Conservation (phyloP, 2,329 filamentous ascomycete species). For the Arthrinium phaeospermum region DNA sequence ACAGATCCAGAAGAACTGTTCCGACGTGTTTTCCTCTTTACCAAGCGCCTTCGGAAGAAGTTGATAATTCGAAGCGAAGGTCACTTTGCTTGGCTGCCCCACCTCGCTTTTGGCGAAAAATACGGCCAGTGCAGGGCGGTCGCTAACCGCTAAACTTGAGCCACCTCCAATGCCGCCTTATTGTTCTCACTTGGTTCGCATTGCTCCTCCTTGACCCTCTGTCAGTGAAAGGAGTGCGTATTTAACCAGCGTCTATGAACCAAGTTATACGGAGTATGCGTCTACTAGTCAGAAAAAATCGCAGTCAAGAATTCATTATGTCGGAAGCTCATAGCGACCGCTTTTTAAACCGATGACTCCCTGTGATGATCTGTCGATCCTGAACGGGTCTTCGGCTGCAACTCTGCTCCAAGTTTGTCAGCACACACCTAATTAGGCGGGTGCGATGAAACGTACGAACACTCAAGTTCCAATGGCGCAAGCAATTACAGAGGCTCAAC, state of each 20-base stretch:
- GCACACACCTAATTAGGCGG: no score
- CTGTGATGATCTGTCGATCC: no score
- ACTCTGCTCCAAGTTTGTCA: no score
- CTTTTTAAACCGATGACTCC: no score
- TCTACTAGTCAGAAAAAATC: background rate
- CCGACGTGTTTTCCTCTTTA: background rate
- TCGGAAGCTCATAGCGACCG: no score
- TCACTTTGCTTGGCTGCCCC: background rate
- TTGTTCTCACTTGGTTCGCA: background rate
- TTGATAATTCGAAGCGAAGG: background rate
- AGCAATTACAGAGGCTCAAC: no score
- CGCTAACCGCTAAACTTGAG: no score
- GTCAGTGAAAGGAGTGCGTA: background rate
- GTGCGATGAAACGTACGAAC: no score
- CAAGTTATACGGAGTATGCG: background rate
- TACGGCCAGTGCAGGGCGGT: no score
- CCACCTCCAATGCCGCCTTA: background rate
- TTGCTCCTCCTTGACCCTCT: background rate
- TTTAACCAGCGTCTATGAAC: background rate
- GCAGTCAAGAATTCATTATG: no score
- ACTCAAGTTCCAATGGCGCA: no score
- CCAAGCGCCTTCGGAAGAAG: background rate
- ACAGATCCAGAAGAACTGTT: background rate
- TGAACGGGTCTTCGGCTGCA: no score
- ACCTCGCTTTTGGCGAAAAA: background rate